A percentile compares a stretch with the other conserved stretches of the same genome.
Evolutionary conservation across 495 filamentous ascomycete genomes (phyloP).

Genomic region (Penicillium maclennaniae): DNA sequence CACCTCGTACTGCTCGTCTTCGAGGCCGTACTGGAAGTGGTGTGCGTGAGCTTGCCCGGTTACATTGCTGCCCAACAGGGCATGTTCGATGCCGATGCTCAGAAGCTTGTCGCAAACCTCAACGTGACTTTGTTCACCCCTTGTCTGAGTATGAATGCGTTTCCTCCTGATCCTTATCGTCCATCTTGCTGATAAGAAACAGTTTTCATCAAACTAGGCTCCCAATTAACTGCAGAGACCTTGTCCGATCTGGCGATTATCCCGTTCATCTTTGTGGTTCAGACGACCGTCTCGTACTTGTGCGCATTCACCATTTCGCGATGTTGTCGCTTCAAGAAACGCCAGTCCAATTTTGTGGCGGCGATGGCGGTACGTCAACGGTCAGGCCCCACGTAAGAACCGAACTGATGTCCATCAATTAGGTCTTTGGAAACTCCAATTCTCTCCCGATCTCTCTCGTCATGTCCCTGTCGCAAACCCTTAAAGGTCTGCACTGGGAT

Average conservation of each 20-base stretch:
- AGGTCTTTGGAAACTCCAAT: conserved; percentile 97
- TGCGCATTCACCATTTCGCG: conserved; percentile 66
- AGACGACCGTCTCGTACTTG: conserved; percentile 77
- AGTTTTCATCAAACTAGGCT: conserved; percentile 99
- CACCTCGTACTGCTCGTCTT: conserved; percentile 85
- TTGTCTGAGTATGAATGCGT: conserved; percentile 72
- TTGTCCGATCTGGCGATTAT: conserved; percentile 88
- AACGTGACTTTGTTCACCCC: conserved; percentile 94
- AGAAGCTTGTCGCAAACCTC: conserved; percentile 93
- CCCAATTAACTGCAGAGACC: conserved; percentile 86
- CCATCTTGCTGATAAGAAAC: not conserved
- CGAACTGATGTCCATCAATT: conserved; percentile 12
- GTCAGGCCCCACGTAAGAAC: not conserved
- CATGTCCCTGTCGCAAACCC: conserved; percentile 84
- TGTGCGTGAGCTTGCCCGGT: conserved; percentile 93
- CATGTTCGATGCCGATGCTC: conserved; percentile 88
- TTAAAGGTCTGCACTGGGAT: conserved; percentile 91
- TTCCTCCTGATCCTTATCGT: not conserved
- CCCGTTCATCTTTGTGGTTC: conserved; percentile 84
- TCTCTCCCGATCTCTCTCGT: conserved; percentile 96
- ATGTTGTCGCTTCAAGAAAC: conserved; percentile 74
- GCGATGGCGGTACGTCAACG: conserved; percentile 75
- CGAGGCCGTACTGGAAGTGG: conserved; percentile 92
- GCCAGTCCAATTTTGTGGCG: conserved; percentile 86
- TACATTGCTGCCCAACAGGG: conserved; percentile 87